Evolutionary conservation across 2,329 filamentous ascomycete genomes (phyloP).

Genomic region (Pseudophaeomoniella oleicola): DNA sequence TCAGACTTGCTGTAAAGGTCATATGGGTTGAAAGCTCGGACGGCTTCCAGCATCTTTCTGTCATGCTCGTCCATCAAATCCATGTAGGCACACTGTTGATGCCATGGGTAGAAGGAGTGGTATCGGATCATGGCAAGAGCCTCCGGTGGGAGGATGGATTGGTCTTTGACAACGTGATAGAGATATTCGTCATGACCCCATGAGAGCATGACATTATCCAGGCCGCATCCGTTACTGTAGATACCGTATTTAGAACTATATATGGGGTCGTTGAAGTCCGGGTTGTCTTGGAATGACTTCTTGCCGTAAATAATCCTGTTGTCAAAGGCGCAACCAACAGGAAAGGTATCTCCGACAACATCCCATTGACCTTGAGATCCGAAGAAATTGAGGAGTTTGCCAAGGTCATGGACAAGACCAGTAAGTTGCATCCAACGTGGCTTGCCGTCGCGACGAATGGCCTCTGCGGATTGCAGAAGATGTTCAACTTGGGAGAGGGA

Average conservation of each 20-base stretch:
- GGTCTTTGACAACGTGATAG: slow-evolving; percentile 74
- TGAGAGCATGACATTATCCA: slow-evolving; percentile 77
- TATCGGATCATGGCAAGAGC: slow-evolving; percentile 86
- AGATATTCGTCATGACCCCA: slow-evolving; percentile 87
- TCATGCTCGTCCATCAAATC: slow-evolving; percentile 79
- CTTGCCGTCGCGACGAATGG: slow-evolving; percentile 60
- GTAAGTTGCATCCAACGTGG: slow-evolving; percentile 34
- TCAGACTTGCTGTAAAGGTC: slow-evolving; percentile 89
- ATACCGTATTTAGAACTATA: slow-evolving; percentile 68
- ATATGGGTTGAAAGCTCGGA: slow-evolving; percentile 80
- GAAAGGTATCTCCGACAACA: slow-evolving; percentile 55
- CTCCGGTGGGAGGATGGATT: slow-evolving; percentile 64
- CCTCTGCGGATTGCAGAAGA: slow-evolving; percentile 75
- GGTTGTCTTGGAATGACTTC: slow-evolving; percentile 59
- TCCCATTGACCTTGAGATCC: slow-evolving; percentile 84
- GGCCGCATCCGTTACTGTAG: slow-evolving; percentile 62
- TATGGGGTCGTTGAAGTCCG: slow-evolving; percentile 54
- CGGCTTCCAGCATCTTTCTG: slow-evolving; percentile 62
- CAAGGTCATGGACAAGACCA: slow-evolving; percentile 31
- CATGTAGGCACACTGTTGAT: slow-evolving; percentile 62
- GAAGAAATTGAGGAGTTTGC: slow-evolving; percentile 36
- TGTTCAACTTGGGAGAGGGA: slow-evolving; percentile 79
- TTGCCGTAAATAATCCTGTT: slow-evolving; percentile 66
- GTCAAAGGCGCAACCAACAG: slow-evolving; percentile 37
- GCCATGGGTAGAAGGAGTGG: slow-evolving; percentile 90